These are phyloP conservation scores for Orbilia brochopaga DNA, from an alignment of 2,329 filamentous ascomycete species.

Conservation along the genomic window DNA sequence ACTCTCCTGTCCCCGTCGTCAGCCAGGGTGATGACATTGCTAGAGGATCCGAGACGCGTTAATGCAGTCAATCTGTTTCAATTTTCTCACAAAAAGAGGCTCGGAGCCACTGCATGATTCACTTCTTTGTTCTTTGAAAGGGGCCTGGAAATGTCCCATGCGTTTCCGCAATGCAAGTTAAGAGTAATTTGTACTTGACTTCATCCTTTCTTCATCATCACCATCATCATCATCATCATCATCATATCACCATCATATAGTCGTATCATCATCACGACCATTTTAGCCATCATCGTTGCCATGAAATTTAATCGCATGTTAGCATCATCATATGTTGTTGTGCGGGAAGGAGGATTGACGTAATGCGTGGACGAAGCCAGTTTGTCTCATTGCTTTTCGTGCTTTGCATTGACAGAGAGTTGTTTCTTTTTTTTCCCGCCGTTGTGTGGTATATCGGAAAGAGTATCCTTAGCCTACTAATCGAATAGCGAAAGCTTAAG, in stretches of 20 bases:
- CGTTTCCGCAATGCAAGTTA: not conserved
- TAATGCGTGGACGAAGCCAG: not conserved
- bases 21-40: constrained; percentile 6
- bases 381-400: not conserved
- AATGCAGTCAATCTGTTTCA: not conserved
- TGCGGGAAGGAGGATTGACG: not conserved
- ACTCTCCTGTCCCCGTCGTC: constrained; percentile 16
- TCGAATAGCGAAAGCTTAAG: not conserved
- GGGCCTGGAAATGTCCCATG: not conserved
- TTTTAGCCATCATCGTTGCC: too few relatives aligned
- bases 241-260: too few relatives aligned
- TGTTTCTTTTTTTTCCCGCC: too few relatives aligned
- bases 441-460: not conserved
- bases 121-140: not conserved
- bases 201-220: not conserved
- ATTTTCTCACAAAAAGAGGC: not conserved
- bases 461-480: constrained; percentile 2
- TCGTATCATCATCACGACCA: too few relatives aligned
- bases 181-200: constrained; percentile 1
- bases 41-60: not conserved
- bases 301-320: not conserved
- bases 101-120: not conserved
- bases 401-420: not conserved
- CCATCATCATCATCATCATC: too few relatives aligned
- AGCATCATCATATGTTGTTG: not conserved